Evolutionary conservation across 1,284 basidiomycete species (phyloP), one percentile per base, ranked within the genome.

Genomic region (Sporisorium reilianum): DNA sequence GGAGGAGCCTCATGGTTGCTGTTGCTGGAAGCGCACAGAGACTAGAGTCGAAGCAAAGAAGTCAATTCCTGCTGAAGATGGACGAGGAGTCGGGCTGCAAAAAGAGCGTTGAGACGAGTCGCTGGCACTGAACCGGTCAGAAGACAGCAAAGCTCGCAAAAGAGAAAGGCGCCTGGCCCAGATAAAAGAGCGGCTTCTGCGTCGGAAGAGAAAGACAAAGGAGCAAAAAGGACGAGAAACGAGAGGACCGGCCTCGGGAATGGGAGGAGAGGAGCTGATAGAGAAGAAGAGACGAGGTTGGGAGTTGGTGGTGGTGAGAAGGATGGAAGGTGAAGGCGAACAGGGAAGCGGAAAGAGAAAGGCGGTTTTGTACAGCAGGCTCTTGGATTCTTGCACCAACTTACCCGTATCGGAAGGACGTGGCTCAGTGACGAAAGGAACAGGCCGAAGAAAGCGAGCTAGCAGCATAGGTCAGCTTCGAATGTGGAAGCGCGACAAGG

Each of bases 191-290:
- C 26, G 45, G n/a, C 34, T 53, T 58, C 57, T 51, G 45, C 55
- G 61, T 66, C 64, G 41, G 32, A 57, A 52, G 42, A 55, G 34
- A 58, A 55, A 50, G 44, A 30, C 22, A 55, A 56, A 56, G 40
- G 53, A 60, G n/a, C 59, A 40, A 56, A n/a, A 58, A 26, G n/a
- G 63, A 62, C 55, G 62, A 52, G 41, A 69, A 50, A 45, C 22
- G 55, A 22, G 71, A 70, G 66, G 71, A 53, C 70, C 70, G 50
- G 70, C 70, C 61, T 68, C 56, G 58, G 56, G 56, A 48, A 54
- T 53, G 28, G 41, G 8, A 20, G 20, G 14, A 9, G 9, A 9
- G 5, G n/a, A 41, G n/a, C n/a, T n/a, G 7, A 34, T 9, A 30
- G 16, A 23, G 44, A 25, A 20, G 18, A 25, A 44, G 32, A 48